phyloP scores from a whole-genome alignment of 1,284 basidiomycete species.

The Malassezia arunalokei region DNA sequence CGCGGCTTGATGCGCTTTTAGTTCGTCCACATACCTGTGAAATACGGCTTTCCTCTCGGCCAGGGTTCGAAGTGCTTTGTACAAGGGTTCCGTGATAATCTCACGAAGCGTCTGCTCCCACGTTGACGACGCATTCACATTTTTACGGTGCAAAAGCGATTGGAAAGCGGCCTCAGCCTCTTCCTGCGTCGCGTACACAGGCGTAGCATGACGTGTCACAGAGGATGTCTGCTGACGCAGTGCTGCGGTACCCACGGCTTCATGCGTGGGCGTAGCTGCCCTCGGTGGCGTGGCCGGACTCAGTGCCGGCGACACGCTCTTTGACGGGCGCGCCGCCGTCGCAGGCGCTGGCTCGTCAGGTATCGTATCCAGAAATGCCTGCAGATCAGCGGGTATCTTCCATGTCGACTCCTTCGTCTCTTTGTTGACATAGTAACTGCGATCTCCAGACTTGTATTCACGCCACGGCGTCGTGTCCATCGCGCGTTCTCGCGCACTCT shows the following conservation, averaged over 20 bases:
- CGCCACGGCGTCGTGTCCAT: slow-evolving; percentile 42
- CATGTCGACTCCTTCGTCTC: slow-evolving; percentile 43
- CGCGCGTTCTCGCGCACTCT: slow-evolving; percentile 36
- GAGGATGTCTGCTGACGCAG: slow-evolving; percentile 1
- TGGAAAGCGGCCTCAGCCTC: slow-evolving; percentile 90
- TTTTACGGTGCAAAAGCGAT: slow-evolving; percentile 71
- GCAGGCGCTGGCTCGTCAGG: slow-evolving; percentile 15
- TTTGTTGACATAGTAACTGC: slow-evolving; percentile 42
- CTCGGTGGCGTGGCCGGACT: not conserved
- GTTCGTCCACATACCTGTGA: slow-evolving; percentile 45
- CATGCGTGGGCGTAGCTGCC: not conserved
- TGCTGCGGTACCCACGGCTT: slow-evolving; percentile 3
- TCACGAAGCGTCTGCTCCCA: slow-evolving; percentile 98
- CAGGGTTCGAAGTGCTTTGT: slow-evolving; percentile 82
- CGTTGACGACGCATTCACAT: slow-evolving; percentile 79
- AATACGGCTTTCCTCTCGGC: slow-evolving; percentile 84
- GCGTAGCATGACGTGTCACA: not conserved
- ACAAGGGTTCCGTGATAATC: slow-evolving; percentile 93
- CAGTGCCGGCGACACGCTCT: not conserved
- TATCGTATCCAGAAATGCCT: slow-evolving; percentile 31
- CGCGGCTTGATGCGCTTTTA: slow-evolving; percentile 24
- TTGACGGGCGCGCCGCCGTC: not conserved
- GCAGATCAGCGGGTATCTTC: slow-evolving; percentile 36
- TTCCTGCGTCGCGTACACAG: slow-evolving; percentile 51
- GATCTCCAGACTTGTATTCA: slow-evolving; percentile 39